Evolutionary conservation across 2,329 filamentous ascomycete species (phyloP).

Genomic region (Fusarium sublunatum): DNA sequence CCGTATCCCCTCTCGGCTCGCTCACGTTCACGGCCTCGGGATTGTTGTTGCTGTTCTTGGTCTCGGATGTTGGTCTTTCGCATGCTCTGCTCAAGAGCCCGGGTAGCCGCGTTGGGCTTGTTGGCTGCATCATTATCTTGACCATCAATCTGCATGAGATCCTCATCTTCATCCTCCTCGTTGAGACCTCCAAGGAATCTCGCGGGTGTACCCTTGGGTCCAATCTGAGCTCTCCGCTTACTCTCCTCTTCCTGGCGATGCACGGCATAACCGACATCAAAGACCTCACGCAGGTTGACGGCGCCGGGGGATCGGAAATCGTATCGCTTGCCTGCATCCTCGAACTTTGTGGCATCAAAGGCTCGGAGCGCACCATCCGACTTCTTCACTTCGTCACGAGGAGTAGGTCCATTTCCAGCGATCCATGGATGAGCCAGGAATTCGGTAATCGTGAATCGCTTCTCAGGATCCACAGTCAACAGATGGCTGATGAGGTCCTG

Average conservation of each 20-base stretch:
- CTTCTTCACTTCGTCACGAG: constrained; percentile 69
- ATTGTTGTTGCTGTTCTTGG: constrained; percentile 47
- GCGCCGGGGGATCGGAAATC: constrained; percentile 97
- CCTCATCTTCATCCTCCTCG: constrained; percentile 68
- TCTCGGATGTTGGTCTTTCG: constrained; percentile 80
- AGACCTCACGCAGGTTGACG: constrained; percentile 95
- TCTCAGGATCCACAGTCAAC: constrained; percentile 92
- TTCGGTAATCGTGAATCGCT: constrained; percentile 91
- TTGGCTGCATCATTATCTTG: constrained; percentile 59
- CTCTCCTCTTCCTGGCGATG: constrained; percentile 96
- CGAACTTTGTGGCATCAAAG: constrained; percentile 66
- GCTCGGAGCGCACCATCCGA: constrained; percentile 59
- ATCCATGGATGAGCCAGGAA: constrained; percentile 98
- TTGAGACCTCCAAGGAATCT: constrained; percentile 72
- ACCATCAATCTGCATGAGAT: constrained; percentile 70
- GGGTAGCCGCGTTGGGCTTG: constrained; percentile 63
- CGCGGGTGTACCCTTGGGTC: constrained; percentile 74
- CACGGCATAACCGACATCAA: constrained; percentile 97
- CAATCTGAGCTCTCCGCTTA: constrained; percentile 88
- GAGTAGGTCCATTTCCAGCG: constrained; percentile 69
- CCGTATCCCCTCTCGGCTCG: constrained; percentile 78
- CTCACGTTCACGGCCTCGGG: constrained; percentile 51
- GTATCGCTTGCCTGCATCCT: constrained; percentile 73
- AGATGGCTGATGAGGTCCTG: constrained; percentile 95
- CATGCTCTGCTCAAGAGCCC: constrained; percentile 87